Percentiles rank a stretch among this genome's conserved stretches.
Conservation (phyloP, 257 asterid species). For the Verbena officinalis region DNA sequence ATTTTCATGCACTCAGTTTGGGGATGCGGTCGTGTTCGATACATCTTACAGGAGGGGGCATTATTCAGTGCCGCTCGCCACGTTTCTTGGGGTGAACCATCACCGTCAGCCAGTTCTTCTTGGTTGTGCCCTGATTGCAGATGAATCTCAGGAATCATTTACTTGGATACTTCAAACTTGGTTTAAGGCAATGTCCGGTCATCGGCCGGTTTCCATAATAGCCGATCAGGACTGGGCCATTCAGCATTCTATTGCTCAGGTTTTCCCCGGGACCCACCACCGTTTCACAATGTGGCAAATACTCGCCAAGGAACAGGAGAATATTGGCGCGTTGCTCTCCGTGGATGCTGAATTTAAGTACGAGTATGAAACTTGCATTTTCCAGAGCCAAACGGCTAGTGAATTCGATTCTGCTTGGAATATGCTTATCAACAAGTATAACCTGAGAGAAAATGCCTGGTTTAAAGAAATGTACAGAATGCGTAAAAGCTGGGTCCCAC, state of each 20-base stretch:
- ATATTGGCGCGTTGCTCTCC: constrained; percentile 61
- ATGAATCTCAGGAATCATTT: constrained; percentile 88
- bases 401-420: constrained; percentile 92
- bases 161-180: constrained; percentile 89
- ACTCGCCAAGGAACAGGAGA: constrained; percentile 69
- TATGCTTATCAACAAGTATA: constrained; percentile 65
- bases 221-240: constrained; percentile 79
- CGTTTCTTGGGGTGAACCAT: constrained; percentile 90
- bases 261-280: constrained; percentile 82
- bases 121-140: constrained; percentile 89
- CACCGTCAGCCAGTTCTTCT: constrained; percentile 90
- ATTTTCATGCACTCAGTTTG: constrained; percentile 83
- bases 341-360: constrained; percentile 75
- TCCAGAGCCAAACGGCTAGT: constrained; percentile 66
- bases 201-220: constrained; percentile 72
- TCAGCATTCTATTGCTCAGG: constrained; percentile 66
- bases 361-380: constrained; percentile 78
- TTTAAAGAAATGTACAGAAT: constrained; percentile 78
- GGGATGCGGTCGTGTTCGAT: constrained; percentile 83
- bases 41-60: constrained; percentile 67
- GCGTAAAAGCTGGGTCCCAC: constrained; percentile 87
- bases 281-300: constrained; percentile 84
- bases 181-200: constrained; percentile 79
- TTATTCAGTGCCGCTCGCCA: constrained; percentile 73
- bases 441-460: constrained; percentile 67